These are phyloP conservation scores for Sarcodon aspratus DNA, from an alignment of 768 basidiomycete genomes.

Conservation along the genomic window DNA sequence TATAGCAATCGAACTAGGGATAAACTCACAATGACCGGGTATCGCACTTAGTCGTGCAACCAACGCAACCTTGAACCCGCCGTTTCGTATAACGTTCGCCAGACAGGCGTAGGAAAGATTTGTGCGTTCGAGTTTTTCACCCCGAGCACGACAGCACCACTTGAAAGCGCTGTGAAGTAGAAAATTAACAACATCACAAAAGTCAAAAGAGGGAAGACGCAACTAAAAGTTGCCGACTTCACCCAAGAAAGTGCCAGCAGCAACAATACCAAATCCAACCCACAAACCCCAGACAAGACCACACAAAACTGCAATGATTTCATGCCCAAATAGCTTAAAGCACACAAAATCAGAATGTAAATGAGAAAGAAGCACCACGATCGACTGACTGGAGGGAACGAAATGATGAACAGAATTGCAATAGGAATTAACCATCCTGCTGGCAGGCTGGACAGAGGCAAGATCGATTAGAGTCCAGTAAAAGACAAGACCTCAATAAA, in stretches of 20 bases:
- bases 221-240: slow-evolving; percentile 86
- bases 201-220: slow-evolving; percentile 14
- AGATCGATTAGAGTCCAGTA: not conserved
- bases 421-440: slow-evolving; percentile 33
- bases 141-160: slow-evolving; percentile 63
- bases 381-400: slow-evolving; percentile 23
- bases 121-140: slow-evolving; percentile 48
- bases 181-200: not conserved
- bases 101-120: slow-evolving; percentile 37
- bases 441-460: slow-evolving; percentile 9
- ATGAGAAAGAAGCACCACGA: not conserved
- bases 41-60: slow-evolving; percentile 73
- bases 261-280: slow-evolving; percentile 78
- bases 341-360: not conserved
- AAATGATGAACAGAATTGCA: slow-evolving; percentile 31
- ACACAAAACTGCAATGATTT: slow-evolving; percentile 81
- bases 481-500: not conserved
- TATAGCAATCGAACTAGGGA: not conserved
- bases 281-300: slow-evolving; percentile 89
- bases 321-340: slow-evolving; percentile 75
- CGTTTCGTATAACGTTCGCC: slow-evolving; percentile 60
- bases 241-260: slow-evolving; percentile 73
- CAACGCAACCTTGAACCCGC: slow-evolving; percentile 78
- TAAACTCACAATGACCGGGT: slow-evolving; percentile 67
- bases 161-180: slow-evolving; percentile 56